Conservation (phyloP, 441 rosid species). For the Mallotus japonicus region DNA sequence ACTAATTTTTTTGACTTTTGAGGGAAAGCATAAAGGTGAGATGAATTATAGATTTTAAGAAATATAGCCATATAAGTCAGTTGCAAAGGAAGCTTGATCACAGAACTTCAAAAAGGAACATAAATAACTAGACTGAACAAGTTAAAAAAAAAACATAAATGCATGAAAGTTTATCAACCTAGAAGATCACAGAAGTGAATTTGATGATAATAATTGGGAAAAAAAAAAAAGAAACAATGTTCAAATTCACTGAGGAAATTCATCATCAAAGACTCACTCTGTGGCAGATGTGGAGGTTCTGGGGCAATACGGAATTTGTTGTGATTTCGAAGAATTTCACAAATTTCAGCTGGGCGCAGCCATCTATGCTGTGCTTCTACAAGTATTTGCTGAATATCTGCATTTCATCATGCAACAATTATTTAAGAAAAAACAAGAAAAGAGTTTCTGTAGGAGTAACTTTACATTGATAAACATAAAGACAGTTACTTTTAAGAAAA, state of each 20-base stretch:
- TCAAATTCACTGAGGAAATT: background rate
- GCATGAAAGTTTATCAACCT: background rate
- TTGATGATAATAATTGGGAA: background rate
- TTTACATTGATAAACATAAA: slow-evolving; percentile 7
- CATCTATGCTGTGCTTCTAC: slow-evolving; percentile 81
- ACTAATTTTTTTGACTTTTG: background rate
- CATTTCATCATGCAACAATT: slow-evolving; percentile 23
- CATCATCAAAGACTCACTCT: slow-evolving; percentile 45
- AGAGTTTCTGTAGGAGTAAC: background rate
- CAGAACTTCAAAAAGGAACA: background rate
- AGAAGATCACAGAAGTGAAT: background rate
- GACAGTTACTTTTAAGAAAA: background rate
- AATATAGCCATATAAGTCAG: background rate
- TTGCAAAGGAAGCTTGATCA: background rate
- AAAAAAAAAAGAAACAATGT: background rate
- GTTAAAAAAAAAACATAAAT: background rate
- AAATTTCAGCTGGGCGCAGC: slow-evolving; percentile 93
- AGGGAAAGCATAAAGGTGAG: background rate
- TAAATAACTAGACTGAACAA: background rate
- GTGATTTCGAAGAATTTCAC: slow-evolving; percentile 77
- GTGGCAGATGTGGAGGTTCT: slow-evolving; percentile 68
- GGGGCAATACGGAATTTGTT: slow-evolving; percentile 60
- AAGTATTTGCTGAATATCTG: slow-evolving; percentile 79
- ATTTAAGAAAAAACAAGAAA: background rate
- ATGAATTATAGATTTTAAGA: background rate